These are phyloP conservation scores for Coniophora puteana DNA, from an alignment of 1,284 basidiomycete species.

Conservation along the genomic window DNA sequence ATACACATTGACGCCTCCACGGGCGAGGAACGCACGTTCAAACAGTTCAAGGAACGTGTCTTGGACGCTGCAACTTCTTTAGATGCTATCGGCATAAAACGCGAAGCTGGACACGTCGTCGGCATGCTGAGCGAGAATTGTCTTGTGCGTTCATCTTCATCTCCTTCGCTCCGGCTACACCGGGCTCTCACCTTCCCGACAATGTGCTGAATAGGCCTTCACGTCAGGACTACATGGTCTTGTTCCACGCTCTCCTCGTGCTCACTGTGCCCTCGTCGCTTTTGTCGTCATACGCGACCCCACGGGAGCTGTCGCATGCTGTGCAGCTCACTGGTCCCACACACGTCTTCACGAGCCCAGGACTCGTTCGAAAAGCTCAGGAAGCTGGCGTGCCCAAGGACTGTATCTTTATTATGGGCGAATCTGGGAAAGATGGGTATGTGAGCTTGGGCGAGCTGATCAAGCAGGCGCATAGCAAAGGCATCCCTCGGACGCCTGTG, in stretches of 20 bases:
- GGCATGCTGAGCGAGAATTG: constrained; percentile 64
- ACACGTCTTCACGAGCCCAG: constrained; percentile 55
- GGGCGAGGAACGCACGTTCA: constrained; percentile 38
- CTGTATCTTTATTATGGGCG: constrained; percentile 47
- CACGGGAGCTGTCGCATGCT: constrained; percentile 55
- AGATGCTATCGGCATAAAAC: constrained; percentile 41
- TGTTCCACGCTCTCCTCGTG: constrained; percentile 49
- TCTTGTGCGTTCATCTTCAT: constrained; percentile 48
- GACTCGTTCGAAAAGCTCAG: constrained; percentile 40
- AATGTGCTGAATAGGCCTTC: neutral
- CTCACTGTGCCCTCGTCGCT: constrained; percentile 54
- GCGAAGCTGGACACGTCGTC: constrained; percentile 46
- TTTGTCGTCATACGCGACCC: constrained; percentile 57
- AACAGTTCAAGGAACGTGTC: constrained; percentile 46
- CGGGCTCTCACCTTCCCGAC: neutral
- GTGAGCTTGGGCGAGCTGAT: constrained; percentile 42
- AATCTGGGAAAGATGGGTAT: constrained; percentile 33
- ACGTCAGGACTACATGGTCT: constrained; percentile 52
- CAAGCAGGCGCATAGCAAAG: constrained; percentile 32
- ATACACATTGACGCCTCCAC: constrained; percentile 52
- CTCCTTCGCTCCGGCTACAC: too few species aligned
- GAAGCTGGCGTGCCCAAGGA: constrained; percentile 44
- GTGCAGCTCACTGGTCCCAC: constrained; percentile 48
- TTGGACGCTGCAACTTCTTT: constrained; percentile 52
- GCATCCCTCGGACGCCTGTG: constrained; percentile 34